Base-by-base conservation (phyloP, 2,329 filamentous ascomycete species). In the Cadophora sp. region DNA sequence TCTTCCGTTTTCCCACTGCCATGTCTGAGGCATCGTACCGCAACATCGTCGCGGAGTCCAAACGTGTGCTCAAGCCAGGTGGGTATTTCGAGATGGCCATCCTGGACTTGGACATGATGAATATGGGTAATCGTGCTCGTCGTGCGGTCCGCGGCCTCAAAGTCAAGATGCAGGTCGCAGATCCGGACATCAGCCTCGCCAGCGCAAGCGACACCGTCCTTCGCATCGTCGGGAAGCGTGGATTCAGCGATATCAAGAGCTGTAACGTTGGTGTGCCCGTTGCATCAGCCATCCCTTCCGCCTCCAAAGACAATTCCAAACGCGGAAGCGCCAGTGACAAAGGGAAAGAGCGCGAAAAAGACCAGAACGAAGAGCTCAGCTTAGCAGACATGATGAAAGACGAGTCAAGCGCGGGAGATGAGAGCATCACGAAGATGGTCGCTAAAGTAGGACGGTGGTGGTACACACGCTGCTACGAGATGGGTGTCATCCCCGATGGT, bases 381-480 rank as follows among this genome's bases (percentile, higher is more conserved):
- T 82, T 94, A 1, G 88, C 89, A 1, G 91, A 94, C 75, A 88
- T 93, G 81, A 91, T 93, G 80, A 89, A 85, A 34, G 90, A 93
- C 72, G 85, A 89, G 43, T 86, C 87, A n/a, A 84, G 88, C 0
- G 83, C 86, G 16, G 91, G 91, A 26, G 93, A 97, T 73, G 92
- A 94, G 76, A 91, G 89, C 72, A 97, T 98, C 76, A 93, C 93
- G 16, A 94, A 93, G 76, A 97, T 97, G 85, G 94, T 98, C 26
- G 91, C 94, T 19, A 91, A 90, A 71, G 95, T 98, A 12, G 95
- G 94, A 1, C 87, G 96, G 53, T 98, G 95, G 93, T 99, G 96
- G 96, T 98, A 97, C 80, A 92, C 89, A 11, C 89, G 92, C 63
- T 97, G 95, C 82, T 98, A 97, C 78, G 95, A 97, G 80, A 88